phyloP scores from a whole-genome alignment of 2,329 filamentous ascomycete genomes.

The Calonectria pseudoreteaudii region DNA sequence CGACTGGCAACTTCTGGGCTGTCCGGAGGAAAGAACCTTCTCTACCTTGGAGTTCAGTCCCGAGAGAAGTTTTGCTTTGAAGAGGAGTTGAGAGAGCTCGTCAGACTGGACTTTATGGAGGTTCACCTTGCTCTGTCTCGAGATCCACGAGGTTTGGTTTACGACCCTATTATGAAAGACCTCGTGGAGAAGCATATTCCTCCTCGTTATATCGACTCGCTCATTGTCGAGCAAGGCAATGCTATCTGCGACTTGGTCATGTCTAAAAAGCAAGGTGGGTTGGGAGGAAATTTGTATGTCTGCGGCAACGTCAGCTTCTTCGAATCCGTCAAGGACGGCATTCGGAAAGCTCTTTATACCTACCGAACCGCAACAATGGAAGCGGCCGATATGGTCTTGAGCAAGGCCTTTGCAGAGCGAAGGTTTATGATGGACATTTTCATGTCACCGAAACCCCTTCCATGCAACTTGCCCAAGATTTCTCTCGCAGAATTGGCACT shows the following conservation, averaged over 20 bases:
- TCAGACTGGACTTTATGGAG: conserved; percentile 62
- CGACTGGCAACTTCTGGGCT: conserved; percentile 48
- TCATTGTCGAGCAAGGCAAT: conserved; percentile 64
- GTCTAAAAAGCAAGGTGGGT: conserved; percentile 66
- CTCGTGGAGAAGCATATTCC: conserved; percentile 62
- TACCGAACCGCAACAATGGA: conserved; percentile 64
- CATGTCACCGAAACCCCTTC: conserved; percentile 65
- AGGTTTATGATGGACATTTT: conserved; percentile 69
- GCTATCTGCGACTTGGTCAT: conserved; percentile 66
- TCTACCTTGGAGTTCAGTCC: conserved; percentile 65
- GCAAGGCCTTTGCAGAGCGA: conserved; percentile 65
- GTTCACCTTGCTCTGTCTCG: conserved; percentile 65
- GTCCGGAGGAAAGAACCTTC: conserved; percentile 57
- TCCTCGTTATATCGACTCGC: conserved; percentile 63
- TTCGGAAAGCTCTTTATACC: conserved; percentile 66
- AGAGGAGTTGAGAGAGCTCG: conserved; percentile 35
- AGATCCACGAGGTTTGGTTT: conserved; percentile 59
- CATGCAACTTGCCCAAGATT: conserved; percentile 62
- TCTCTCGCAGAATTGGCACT: conserved; percentile 61
- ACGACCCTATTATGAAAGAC: conserved; percentile 54
- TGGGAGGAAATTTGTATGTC: conserved; percentile 52
- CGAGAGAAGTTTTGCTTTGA: conserved; percentile 56
- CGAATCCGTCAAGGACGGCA: conserved; percentile 67
- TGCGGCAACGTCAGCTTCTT: conserved; percentile 46
- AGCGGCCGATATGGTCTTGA: conserved; percentile 61